phyloP scores from a whole-genome alignment of 306 rosid genomes.

The Begonia peltatifolia region DNA sequence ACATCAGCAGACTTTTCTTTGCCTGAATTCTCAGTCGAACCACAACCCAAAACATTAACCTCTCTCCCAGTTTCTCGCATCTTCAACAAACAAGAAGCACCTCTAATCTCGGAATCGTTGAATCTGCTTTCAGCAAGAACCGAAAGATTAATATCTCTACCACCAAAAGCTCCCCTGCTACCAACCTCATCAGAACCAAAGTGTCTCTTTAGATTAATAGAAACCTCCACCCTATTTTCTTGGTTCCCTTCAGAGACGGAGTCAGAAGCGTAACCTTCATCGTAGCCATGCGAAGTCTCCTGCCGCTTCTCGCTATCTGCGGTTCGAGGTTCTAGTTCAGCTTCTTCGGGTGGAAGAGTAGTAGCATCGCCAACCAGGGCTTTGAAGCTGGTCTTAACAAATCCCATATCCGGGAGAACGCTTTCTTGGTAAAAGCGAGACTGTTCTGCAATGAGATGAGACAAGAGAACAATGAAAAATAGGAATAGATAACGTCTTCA shows the following conservation, averaged over 20 bases:
- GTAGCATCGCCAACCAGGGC: slow-evolving; percentile 8
- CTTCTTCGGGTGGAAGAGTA: neutral
- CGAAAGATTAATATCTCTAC: slow-evolving; percentile 5
- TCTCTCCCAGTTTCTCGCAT: slow-evolving; percentile 14
- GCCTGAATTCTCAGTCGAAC: neutral
- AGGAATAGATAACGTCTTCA: neutral
- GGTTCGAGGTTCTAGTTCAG: too few relatives aligned
- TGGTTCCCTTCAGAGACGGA: slow-evolving; percentile 13
- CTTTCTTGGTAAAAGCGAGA: slow-evolving; percentile 16
- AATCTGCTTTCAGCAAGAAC: slow-evolving; percentile 13
- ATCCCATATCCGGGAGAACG: slow-evolving; percentile 31
- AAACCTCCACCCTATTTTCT: slow-evolving; percentile 19
- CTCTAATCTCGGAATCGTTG: slow-evolving; percentile 31
- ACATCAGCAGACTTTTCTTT: neutral
- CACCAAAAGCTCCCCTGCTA: slow-evolving; percentile 4
- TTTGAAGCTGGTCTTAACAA: slow-evolving; percentile 26
- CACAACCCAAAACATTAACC: slow-evolving; percentile 2
- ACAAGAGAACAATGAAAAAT: neutral
- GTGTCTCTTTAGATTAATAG: slow-evolving; percentile 10
- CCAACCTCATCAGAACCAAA: slow-evolving; percentile 7
- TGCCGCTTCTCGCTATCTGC: neutral
- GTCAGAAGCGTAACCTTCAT: slow-evolving; percentile 10
- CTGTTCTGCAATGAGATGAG: neutral
- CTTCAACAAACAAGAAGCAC: slow-evolving; percentile 23
- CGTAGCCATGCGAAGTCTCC: neutral